Evolutionary conservation across 371 early-diverging fungal genomes (phyloP).

Genomic region (Haplosporangium sp.): DNA sequence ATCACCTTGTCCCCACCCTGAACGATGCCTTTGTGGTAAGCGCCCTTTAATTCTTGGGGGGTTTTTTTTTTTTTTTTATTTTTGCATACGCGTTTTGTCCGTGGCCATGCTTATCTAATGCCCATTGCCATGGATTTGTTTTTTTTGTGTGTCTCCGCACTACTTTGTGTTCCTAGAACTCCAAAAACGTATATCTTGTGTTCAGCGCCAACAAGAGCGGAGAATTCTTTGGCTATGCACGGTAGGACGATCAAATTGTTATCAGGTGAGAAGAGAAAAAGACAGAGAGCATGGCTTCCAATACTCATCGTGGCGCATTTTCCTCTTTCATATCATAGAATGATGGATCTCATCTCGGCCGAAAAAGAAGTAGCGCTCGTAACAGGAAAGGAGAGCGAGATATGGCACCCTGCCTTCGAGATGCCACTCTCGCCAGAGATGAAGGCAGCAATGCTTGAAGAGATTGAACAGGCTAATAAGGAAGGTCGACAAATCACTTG

Average conservation of each 20-base stretch:
- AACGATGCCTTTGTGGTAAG: slow-evolving; percentile 61
- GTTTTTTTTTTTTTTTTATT: slow-evolving; percentile 4
- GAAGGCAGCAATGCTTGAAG: slow-evolving; percentile 35
- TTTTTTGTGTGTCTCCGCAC: not conserved
- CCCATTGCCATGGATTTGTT: too few relatives aligned
- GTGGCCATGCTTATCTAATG: not conserved
- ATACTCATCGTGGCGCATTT: not conserved
- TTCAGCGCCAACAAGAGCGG: slow-evolving; percentile 68
- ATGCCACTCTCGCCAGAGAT: slow-evolving; percentile 42
- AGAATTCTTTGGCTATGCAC: slow-evolving; percentile 66
- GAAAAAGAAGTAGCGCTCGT: slow-evolving; percentile 21
- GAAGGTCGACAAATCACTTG: slow-evolving; percentile 34
- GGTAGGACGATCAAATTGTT: slow-evolving; percentile 25
- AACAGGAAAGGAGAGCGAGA: slow-evolving; percentile 14
- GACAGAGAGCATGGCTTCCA: too few relatives aligned
- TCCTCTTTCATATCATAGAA: slow-evolving; percentile 11
- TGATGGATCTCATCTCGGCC: slow-evolving; percentile 35
- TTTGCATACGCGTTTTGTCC: not conserved
- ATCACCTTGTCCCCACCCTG: slow-evolving; percentile 60
- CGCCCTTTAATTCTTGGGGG: not conserved
- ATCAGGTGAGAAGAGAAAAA: too few relatives aligned
- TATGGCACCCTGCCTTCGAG: slow-evolving; percentile 33
- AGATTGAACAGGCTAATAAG: slow-evolving; percentile 35
- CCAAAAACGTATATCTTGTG: slow-evolving; percentile 62
- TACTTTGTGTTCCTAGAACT: slow-evolving; percentile 30